Evolutionary conservation across 2,329 filamentous ascomycete species (phyloP).

Genomic region (Zymoseptoria ardabiliae): DNA sequence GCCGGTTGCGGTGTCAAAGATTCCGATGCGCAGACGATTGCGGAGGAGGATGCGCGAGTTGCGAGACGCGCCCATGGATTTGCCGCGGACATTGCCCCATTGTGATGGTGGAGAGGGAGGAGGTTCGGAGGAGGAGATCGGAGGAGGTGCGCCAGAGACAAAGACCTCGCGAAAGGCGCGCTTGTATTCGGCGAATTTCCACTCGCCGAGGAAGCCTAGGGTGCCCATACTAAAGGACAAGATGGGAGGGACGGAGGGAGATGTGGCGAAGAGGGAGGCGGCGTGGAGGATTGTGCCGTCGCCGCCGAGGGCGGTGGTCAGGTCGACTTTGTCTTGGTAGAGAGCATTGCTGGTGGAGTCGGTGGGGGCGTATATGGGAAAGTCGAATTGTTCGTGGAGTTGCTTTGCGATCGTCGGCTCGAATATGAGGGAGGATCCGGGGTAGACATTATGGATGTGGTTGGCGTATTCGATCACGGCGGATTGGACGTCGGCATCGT

Average conservation of each 20-base stretch:
- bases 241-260: slow-evolving; percentile 76
- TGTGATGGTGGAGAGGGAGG: slow-evolving; percentile 8
- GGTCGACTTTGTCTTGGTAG: slow-evolving; percentile 74
- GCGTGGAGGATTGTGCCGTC: slow-evolving; percentile 87
- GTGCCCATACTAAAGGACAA: slow-evolving; percentile 96
- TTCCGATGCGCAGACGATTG: slow-evolving; percentile 76
- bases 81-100: slow-evolving; percentile 71
- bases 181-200: slow-evolving; percentile 92
- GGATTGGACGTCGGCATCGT: slow-evolving; percentile 47
- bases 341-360: slow-evolving; percentile 38
- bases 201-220: slow-evolving; percentile 88
- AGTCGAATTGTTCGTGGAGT: slow-evolving; percentile 62
- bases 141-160: slow-evolving; percentile 58
- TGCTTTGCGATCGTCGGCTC: slow-evolving; percentile 67
- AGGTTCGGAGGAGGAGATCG: slow-evolving; percentile 17
- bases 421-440: slow-evolving; percentile 71
- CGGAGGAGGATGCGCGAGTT: slow-evolving; percentile 77
- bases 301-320: slow-evolving; percentile 83
- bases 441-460: slow-evolving; percentile 74
- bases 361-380: slow-evolving; percentile 58
- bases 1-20: slow-evolving; percentile 63
- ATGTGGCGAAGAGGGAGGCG: slow-evolving; percentile 76
- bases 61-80: slow-evolving; percentile 68
- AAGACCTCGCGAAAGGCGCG: slow-evolving; percentile 87
- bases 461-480: slow-evolving; percentile 53